Percentiles rank a stretch among this genome's conserved stretches.
phyloP scores from a whole-genome alignment of 768 basidiomycete genomes.

The Russula lepida region DNA sequence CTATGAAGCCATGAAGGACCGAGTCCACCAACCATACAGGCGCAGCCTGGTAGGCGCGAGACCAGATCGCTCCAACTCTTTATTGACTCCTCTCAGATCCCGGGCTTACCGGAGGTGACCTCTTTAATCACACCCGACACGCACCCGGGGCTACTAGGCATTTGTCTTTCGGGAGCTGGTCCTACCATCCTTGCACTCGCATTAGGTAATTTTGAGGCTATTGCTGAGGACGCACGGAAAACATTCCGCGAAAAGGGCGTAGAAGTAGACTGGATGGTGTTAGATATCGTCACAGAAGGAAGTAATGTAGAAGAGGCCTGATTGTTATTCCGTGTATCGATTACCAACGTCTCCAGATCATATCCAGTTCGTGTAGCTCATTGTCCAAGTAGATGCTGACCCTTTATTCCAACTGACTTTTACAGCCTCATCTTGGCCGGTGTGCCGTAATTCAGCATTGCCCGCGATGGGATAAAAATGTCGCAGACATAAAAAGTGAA shows the following conservation, averaged over 20 bases:
- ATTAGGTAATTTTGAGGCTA: constrained; percentile 71
- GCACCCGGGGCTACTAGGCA: constrained; percentile 92
- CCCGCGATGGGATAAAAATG: too few species aligned
- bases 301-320: constrained; percentile 25
- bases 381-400: not conserved
- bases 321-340: not conserved
- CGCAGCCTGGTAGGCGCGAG: constrained; percentile 59
- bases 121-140: constrained; percentile 77
- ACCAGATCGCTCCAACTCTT: not conserved
- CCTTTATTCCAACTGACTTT: not conserved
- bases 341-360: not conserved
- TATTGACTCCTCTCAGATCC: constrained; percentile 52
- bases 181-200: constrained; percentile 96
- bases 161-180: constrained; percentile 95
- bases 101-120: constrained; percentile 90
- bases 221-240: constrained; percentile 69
- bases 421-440: not conserved
- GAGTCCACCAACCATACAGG: constrained; percentile 94
- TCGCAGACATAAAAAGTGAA: too few species aligned
- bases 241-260: constrained; percentile 68
- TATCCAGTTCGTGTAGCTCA: not conserved
- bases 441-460: too few species aligned
- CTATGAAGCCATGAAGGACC: constrained; percentile 99
- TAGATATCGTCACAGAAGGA: constrained; percentile 51
- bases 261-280: constrained; percentile 84